phyloP scores from a whole-genome alignment of 2,329 filamentous ascomycete species.

The Tolypocladium tropicale region DNA sequence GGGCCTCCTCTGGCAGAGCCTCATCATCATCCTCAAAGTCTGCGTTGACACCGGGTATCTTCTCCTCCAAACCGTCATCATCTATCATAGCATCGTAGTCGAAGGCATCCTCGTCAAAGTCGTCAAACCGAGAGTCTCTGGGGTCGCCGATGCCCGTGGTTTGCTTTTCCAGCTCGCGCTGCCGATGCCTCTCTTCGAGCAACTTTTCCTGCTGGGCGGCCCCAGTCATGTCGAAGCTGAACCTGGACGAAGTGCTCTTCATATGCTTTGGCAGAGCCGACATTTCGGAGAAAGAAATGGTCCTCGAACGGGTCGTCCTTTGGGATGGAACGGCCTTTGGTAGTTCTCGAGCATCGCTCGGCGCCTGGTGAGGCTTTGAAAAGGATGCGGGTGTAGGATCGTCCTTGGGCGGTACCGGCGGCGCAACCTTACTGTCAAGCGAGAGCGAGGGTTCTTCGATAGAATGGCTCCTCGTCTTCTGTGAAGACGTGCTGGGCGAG shows the following conservation, averaged over 20 bases:
- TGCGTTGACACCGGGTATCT: constrained; percentile 47
- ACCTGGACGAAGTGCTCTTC: constrained; percentile 69
- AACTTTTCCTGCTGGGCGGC: constrained; percentile 57
- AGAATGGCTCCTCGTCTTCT: constrained; percentile 8
- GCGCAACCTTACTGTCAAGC: constrained; percentile 9
- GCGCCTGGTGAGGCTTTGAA: constrained; percentile 10
- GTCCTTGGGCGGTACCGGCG: constrained; percentile 30
- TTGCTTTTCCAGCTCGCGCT: constrained; percentile 54
- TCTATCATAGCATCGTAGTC: constrained; percentile 57
- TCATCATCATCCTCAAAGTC: constrained; percentile 9
- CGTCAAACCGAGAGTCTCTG: constrained; percentile 46
- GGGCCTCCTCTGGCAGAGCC: background rate
- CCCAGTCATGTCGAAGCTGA: constrained; percentile 73
- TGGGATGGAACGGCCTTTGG: constrained; percentile 12
- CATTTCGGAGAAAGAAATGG: constrained; percentile 39
- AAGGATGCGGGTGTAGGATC: constrained; percentile 12
- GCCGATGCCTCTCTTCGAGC: constrained; percentile 62
- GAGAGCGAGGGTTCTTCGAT: constrained; percentile 4
- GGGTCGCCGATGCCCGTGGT: constrained; percentile 24
- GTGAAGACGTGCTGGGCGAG: constrained; percentile 16
- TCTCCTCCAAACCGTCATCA: constrained; percentile 55
- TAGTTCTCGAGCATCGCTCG: constrained; percentile 9
- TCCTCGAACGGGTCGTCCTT: constrained; percentile 34
- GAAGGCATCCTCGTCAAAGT: constrained; percentile 50
- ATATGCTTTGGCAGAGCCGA: constrained; percentile 51